phyloP scores from a whole-genome alignment of 2,329 filamentous ascomycete species.

The Fusarium goolgardi region DNA sequence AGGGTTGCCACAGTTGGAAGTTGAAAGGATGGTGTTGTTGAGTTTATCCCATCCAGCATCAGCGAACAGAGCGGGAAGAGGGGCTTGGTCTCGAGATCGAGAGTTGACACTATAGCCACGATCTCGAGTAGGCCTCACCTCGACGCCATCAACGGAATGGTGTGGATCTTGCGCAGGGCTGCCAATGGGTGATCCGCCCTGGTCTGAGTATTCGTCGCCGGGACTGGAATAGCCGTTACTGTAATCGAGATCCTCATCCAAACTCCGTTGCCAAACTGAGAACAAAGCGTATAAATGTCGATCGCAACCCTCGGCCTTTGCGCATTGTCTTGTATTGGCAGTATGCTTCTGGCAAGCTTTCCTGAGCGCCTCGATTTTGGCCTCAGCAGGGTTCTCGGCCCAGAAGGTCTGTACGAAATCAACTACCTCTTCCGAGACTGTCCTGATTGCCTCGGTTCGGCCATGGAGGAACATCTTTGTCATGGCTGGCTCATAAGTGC shows the following conservation, averaged over 20 bases:
- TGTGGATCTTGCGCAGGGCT: constrained; percentile 66
- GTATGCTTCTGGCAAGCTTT: constrained; percentile 88
- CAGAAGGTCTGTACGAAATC: constrained; percentile 94
- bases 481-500: constrained; percentile 98
- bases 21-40: constrained; percentile 93
- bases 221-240: constrained; percentile 75
- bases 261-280: constrained; percentile 90
- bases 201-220: constrained; percentile 60
- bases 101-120: constrained; percentile 68
- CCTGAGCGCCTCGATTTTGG: constrained; percentile 87
- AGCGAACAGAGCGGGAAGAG: constrained; percentile 83
- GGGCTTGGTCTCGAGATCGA: constrained; percentile 58
- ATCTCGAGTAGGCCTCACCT: constrained; percentile 55
- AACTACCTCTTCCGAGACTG: constrained; percentile 84
- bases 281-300: constrained; percentile 93
- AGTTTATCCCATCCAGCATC: constrained; percentile 94
- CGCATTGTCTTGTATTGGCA: constrained; percentile 82
- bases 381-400: constrained; percentile 84
- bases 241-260: constrained; percentile 73
- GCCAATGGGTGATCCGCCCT: constrained; percentile 58
- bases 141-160: constrained; percentile 49
- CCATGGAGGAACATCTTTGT: constrained; percentile 95
- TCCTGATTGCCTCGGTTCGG: constrained; percentile 91
- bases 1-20: constrained; percentile 98
- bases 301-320: constrained; percentile 91